Evolutionary conservation across 345 rosid species (phyloP).

Genomic region (Dimocarpus longan): DNA sequence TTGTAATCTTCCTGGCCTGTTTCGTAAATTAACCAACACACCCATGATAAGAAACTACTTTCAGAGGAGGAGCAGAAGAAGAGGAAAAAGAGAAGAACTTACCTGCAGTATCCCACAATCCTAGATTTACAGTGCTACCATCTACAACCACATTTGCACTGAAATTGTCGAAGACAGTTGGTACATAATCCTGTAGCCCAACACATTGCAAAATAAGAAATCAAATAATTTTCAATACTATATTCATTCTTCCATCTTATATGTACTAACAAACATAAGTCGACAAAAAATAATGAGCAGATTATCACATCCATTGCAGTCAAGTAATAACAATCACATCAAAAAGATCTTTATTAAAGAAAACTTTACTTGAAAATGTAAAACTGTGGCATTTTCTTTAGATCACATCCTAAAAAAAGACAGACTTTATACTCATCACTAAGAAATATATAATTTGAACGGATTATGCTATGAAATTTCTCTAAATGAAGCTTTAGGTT

Average conservation of each 20-base stretch:
- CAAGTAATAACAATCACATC: background rate
- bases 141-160: constrained; percentile 85
- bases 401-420: background rate
- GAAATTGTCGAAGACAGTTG: constrained; percentile 85
- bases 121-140: constrained; percentile 78
- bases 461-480: background rate
- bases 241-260: background rate
- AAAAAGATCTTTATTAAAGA: background rate
- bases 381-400: background rate
- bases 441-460: background rate
- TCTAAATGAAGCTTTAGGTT: background rate
- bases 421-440: background rate
- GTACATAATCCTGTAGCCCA: constrained; percentile 70
- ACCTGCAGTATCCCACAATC: constrained; percentile 91
- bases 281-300: background rate
- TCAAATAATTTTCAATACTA: constrained; percentile 4
- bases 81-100: constrained; percentile 16
- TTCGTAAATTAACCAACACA: constrained; percentile 22
- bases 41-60: background rate
- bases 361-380: background rate
- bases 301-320: background rate
- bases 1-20: constrained; percentile 96
- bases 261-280: background rate
- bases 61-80: background rate
- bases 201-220: constrained; percentile 11